phyloP scores from a whole-genome alignment of 1,284 basidiomycete species.

The Pseudozyma flocculosa region DNA sequence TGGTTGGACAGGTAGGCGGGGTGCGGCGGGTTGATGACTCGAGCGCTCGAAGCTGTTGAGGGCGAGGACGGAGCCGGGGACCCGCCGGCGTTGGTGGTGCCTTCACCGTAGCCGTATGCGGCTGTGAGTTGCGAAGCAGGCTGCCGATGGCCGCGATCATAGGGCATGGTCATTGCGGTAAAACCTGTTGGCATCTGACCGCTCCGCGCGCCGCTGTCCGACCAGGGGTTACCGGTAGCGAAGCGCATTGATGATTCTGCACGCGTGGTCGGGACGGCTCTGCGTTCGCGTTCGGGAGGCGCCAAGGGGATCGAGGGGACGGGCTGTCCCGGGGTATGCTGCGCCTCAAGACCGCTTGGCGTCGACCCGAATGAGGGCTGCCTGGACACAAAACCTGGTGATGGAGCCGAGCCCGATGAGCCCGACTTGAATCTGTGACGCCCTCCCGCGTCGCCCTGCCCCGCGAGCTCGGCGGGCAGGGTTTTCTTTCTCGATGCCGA shows the following conservation, averaged over 20 bases:
- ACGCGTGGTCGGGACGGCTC: no score
- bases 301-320: no score
- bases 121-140: background rate
- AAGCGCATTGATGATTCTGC: no score
- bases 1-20: slow-evolving; percentile 15
- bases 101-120: slow-evolving; percentile 3
- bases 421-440: no score
- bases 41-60: background rate
- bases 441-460: slow-evolving; percentile 1
- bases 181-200: background rate
- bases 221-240: background rate
- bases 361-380: no score
- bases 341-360: no score
- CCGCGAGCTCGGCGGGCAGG: slow-evolving; percentile 2
- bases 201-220: background rate
- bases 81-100: background rate
- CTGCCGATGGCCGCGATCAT: slow-evolving; percentile 12
- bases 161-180: slow-evolving; percentile 9
- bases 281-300: no score
- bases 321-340: no score
- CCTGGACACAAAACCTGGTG: no score
- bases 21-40: slow-evolving; percentile 15
- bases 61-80: background rate
- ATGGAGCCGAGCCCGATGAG: no score
- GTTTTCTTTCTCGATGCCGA: background rate